A percentile compares a stretch with the other conserved stretches of the same genome.
Conservation (phyloP, 2,329 filamentous ascomycete genomes). For the Aspergillus sp. region DNA sequence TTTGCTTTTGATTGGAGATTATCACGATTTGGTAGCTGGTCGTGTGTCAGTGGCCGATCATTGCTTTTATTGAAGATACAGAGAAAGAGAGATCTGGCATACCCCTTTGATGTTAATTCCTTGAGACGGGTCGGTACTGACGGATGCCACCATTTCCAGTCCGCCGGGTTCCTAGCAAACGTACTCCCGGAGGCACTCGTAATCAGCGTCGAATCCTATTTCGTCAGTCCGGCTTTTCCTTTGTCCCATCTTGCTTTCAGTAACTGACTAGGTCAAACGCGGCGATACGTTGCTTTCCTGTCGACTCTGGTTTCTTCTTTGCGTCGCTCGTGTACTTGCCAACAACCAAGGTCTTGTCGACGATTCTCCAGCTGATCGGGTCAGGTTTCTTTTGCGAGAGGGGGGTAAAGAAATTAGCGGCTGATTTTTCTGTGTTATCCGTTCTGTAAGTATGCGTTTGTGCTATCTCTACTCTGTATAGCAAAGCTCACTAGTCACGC, state of each 20-base stretch:
- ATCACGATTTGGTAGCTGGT: slow-evolving; percentile 65
- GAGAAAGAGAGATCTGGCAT: slow-evolving; percentile 12
- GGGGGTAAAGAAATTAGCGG: slow-evolving; percentile 83
- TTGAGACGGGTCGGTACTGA: slow-evolving; percentile 60
- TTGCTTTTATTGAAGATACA: background rate
- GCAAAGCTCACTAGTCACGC: slow-evolving; percentile 43
- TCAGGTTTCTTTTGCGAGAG: slow-evolving; percentile 75
- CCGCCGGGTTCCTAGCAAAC: slow-evolving; percentile 59
- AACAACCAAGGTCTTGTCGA: slow-evolving; percentile 64
- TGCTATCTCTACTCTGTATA: background rate
- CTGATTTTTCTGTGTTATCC: slow-evolving; percentile 37
- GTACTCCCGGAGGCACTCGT: slow-evolving; percentile 70
- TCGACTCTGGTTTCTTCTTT: background rate
- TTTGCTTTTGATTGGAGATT: slow-evolving; percentile 80
- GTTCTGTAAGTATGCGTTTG: background rate
- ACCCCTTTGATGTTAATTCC: slow-evolving; percentile 64
- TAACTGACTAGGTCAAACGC: slow-evolving; percentile 40
- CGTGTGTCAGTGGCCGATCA: background rate
- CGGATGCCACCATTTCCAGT: slow-evolving; percentile 93
- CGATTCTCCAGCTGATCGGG: slow-evolving; percentile 59
- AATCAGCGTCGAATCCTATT: slow-evolving; percentile 79
- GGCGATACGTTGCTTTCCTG: slow-evolving; percentile 27
- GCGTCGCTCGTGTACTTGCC: slow-evolving; percentile 54
- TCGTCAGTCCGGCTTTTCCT: background rate
- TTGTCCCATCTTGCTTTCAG: too few species aligned